Evolutionary conservation across 257 asterid species (phyloP), one percentile per base, ranked within the genome.

Genomic region (Orobanche coerulescens): DNA sequence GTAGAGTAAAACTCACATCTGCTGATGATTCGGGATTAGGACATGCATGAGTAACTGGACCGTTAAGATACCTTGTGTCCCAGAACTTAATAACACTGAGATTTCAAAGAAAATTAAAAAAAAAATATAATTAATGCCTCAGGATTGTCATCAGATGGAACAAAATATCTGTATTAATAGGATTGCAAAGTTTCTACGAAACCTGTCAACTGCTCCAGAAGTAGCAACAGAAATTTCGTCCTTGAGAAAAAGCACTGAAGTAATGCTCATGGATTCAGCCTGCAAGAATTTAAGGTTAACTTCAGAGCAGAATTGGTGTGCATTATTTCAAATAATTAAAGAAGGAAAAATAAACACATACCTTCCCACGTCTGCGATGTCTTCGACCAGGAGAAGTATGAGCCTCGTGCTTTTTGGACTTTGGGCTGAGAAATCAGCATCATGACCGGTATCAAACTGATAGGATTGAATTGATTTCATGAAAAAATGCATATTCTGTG

Each of bases 141-240:
- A 53, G 44, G 56, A 64, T 9, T 12, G 56, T 48, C 39, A 54
- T 55, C 64, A 19, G 33, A 68, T 59, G 68, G 59, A 48, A 23
- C 37, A 48, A 37, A 0, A 25, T 4, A 28, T 60, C 31, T 47
- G 62, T 37, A 57, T 51, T 67, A 18, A 28, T 53, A 63, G 56
- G 24, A 62, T 54, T 34, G 56, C 14, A 63, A 57, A 43, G 33
- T 23, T 58, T 53, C 20, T 58, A 9, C 33, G 26, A 39, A 33
- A 89, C 99, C 96, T 89, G 84, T 89, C 96, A 69, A 87, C 96
- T 73, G 96, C 99, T 73, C 99, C 99, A 51, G 97, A 97, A 59
- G 95, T 86, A 34, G 97, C 96, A 71, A 89, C 44, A 52, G 96
- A 78, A 33, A 84, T 70, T 72, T 79, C 96, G 67, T 89, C 99